A percentile compares a stretch with the other conserved stretches of the same genome.
Evolutionary conservation across 2,329 filamentous ascomycete species (phyloP).

Genomic region (Plenodomus lindquistii): DNA sequence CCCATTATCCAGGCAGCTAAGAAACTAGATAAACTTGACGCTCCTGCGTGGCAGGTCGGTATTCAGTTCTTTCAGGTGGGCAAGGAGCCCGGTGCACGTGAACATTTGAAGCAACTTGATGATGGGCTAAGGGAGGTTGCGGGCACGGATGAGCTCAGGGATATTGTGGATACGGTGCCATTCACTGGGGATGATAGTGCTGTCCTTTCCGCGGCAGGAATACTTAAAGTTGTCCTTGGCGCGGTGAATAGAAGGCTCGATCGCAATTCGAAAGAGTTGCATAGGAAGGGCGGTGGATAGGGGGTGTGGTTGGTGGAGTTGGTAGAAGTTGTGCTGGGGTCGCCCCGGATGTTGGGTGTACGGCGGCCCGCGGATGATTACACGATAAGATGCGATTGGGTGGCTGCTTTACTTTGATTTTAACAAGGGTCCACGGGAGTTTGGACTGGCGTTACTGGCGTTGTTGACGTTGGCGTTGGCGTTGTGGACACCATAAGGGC

Average conservation of each 20-base stretch:
- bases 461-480: too few relatives aligned
- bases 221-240: conserved; percentile 80
- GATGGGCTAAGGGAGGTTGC: conserved; percentile 64
- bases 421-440: too few relatives aligned
- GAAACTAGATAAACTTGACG: conserved; percentile 70
- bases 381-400: neutral
- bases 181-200: conserved; percentile 61
- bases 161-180: conserved; percentile 91
- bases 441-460: too few relatives aligned
- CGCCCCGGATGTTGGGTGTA: neutral
- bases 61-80: conserved; percentile 98
- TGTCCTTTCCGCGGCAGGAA: conserved; percentile 67
- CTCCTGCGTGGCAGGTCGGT: conserved; percentile 80
- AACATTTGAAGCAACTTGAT: conserved; percentile 73
- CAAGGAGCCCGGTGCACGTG: conserved; percentile 65
- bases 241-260: conserved; percentile 72
- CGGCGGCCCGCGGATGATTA: neutral
- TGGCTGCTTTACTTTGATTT: neutral
- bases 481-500: too few relatives aligned
- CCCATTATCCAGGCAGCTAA: conserved; percentile 67
- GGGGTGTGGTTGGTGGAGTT: too few relatives aligned
- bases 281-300: conserved; percentile 8
- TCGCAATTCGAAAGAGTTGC: conserved; percentile 43
- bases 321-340: too few relatives aligned
- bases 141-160: conserved; percentile 64